Conservation (phyloP, 2,329 filamentous ascomycete species). For the Fusarium sp. region DNA sequence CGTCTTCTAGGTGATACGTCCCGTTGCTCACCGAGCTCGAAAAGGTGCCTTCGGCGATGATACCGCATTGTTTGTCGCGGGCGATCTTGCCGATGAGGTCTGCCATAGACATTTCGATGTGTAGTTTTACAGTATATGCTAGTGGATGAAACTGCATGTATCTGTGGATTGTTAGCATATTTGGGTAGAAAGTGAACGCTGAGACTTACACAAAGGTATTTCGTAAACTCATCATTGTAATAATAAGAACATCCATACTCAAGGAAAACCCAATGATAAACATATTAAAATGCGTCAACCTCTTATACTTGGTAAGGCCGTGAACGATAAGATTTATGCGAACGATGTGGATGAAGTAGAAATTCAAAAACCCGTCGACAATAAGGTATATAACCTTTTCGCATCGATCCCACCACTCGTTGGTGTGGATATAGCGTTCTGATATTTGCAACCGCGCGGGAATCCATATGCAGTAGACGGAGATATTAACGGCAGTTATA, state of each 20-base stretch:
- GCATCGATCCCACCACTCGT: slow-evolving; percentile 44
- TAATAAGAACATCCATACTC: slow-evolving; percentile 44
- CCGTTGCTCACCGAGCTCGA: slow-evolving; percentile 22
- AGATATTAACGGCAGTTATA: slow-evolving; percentile 44
- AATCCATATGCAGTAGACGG: slow-evolving; percentile 44
- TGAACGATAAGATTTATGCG: slow-evolving; percentile 33
- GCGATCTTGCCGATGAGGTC: slow-evolving; percentile 59
- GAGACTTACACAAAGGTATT: slow-evolving; percentile 44
- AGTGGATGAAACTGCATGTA: slow-evolving; percentile 64
- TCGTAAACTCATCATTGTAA: slow-evolving; percentile 44
- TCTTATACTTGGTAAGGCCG: slow-evolving; percentile 42
- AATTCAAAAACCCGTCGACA: slow-evolving; percentile 38
- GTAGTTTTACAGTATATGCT: slow-evolving; percentile 64
- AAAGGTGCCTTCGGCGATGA: slow-evolving; percentile 36
- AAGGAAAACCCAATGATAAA: slow-evolving; percentile 45
- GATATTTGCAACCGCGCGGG: slow-evolving; percentile 41
- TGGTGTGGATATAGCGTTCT: slow-evolving; percentile 40
- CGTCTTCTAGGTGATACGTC: slow-evolving; percentile 15
- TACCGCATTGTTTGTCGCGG: slow-evolving; percentile 27
- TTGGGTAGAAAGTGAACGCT: rapidly evolving
- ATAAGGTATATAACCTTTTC: slow-evolving; percentile 46
- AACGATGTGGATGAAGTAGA: slow-evolving; percentile 44
- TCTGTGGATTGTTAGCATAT: slow-evolving; percentile 2
- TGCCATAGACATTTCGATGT: slow-evolving; percentile 66
- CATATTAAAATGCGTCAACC: slow-evolving; percentile 44